Base-by-base conservation (phyloP, 768 basidiomycete genomes). In the Wakefieldia striispora region DNA sequence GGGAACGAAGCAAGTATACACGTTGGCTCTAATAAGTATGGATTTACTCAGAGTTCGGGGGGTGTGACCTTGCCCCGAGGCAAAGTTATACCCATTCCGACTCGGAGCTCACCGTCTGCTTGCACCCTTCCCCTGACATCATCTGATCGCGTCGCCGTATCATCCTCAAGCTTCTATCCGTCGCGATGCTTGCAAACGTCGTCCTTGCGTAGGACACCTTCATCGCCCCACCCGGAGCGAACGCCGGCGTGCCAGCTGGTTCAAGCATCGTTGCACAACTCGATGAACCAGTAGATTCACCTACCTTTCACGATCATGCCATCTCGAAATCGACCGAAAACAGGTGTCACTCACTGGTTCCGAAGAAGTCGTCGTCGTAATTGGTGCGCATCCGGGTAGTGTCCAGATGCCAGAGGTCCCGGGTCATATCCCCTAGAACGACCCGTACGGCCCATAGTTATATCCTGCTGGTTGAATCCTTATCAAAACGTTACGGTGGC, bases 181-280 rank as follows among this genome's bases (percentile, higher is more conserved):
- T 11, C 10, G 39, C 26, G 0, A 44, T 36, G 3, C 29, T 59
- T 40, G 51, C 53, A 12, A 20, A 47, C 17, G 24, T 60, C 24
- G 69, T 65, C 10, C 46, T 75, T 21, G 78, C 74, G 1, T 79
- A 82, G 51, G 47, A 56, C 19, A 57, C 71, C 9, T n/a, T 24
- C 29, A 75, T 81, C 43, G 66, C 70, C 6, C 45, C 45, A 6
- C 80, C 80, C 3, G 19, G 49, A 1, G 44, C 64, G 2, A 70
- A 69, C 9, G 49, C 67, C 4, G 48, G 56, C 10, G 62, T 81
- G 8, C 16, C 37, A 1, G 62, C 70, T 16, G 75, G 75, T 12
- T 52, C 58, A 2, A 53, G 53, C 16, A 21, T 79, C 23, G 63
- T 54, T 9, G 68, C 80, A 3, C 65, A 74, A 44, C 51, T 80